Evolutionary conservation across 2,329 filamentous ascomycete species (phyloP), one percentile per base, ranked within the genome.

Genomic region (Cladosporium phlei): DNA sequence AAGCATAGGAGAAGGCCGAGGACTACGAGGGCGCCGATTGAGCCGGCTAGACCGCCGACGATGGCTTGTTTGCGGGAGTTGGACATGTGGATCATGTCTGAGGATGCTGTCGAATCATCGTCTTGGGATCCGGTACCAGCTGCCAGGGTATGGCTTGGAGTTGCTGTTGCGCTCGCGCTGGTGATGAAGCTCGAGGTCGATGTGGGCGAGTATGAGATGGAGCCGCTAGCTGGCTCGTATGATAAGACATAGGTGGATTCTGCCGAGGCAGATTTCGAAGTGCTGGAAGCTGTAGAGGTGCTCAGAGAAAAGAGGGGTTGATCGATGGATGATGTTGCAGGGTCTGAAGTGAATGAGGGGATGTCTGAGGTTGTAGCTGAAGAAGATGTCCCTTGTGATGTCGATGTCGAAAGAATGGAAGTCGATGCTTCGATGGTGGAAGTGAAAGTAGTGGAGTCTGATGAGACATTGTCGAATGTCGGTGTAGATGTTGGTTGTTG

Each of bases 1-100:
- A 61, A 50, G 37, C 48, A 58, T 17, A 63, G 43, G 16, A 61
- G 24, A 4, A 59, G 30, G 6, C 59, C 61, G 19, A 62, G 49
- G 20, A 62, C 33, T 4, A 62, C 47, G 7, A 64, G 50, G 2
- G 56, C 59, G 7, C 54, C 61, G 11, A 64, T 60, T 1, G 59
- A 47, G n/a, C 59, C 61, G 17, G 56, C 56, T 3, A 64, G 53
- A 5, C 60, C 59, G 9, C 60, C 60, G 12, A 63, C 43, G 35
- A 62, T 58, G 9, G 58, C 60, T 35, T 55, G 54, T 38, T 59
- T 62, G 17, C 55, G 53, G 3, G 38, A 24, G 9, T 33, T 50
- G 30, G 38, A 38, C 30, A 45, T 45, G 40, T 35, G 27, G 19
- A 48, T 38, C 27, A 44, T 38, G 24, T 40, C 32, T 48, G 35